Evolutionary conservation across 2,329 filamentous ascomycete species (phyloP), one percentile per base, ranked within the genome.

Genomic region (Davidsoniella virescens): DNA sequence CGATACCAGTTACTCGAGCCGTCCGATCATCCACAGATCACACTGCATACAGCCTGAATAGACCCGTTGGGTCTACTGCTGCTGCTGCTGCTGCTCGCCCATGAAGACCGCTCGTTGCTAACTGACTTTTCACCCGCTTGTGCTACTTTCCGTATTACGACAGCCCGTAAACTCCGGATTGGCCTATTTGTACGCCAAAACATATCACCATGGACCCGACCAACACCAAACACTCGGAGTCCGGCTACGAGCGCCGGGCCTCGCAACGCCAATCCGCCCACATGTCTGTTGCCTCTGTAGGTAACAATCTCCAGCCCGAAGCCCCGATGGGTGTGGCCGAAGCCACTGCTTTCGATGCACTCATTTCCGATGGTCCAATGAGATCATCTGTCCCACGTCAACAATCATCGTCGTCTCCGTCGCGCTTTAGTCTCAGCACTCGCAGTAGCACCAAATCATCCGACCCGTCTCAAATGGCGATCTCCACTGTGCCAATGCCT

Each of bases 281-380:
- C 40, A 42, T 51, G 18, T 47, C 52, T 7, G 49, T 43, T 16
- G 41, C 43, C n/a, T 33, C 29, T 33, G 29, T 33, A 12, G 29
- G 23, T 25, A 39, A 17, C 17, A 36, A 14, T 14, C 12, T 26
- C 8, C 44, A 41, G n/a, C 52, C 18, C 7, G 49, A 51, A 25
- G 43, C 52, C 12, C 39, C 49, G 4, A 5, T 23, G 6, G 12
- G 14, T 5, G 18, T 46, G 8, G 40, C 20, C 14, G 49, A 51
- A 43, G 42, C 45, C 18, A 48, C 52, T 23, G 52, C 40, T n/a
- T 53, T 53, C 16, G 48, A 53, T 4, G 52, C 52, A 29, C 49
- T 54, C n/a, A 46, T 46, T 16, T 49, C 52, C n/a, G 52, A 54
- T 18, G 52, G 49, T n/a, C 45, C 43, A 16, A 45, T 36, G 39